Conservation (phyloP, 148 eudicot species). For the Cornus kousa region DNA sequence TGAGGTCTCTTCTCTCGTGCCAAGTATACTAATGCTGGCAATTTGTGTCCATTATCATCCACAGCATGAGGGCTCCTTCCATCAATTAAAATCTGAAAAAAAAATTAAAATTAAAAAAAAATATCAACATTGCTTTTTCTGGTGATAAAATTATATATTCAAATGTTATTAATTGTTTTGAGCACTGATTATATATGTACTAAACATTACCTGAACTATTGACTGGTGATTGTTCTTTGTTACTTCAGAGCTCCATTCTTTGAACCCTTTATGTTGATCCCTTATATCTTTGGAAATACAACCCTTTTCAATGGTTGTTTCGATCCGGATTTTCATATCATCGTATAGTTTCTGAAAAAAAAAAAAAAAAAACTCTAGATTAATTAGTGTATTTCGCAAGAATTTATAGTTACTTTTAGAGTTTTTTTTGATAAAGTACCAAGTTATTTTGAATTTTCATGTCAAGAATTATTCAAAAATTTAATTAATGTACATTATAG, state of each 20-base stretch:
- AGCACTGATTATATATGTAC: too few species aligned
- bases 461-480: too few species aligned
- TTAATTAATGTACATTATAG: too few species aligned
- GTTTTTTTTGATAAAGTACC: too few species aligned
- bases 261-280: slow-evolving; percentile 42
- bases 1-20: slow-evolving; percentile 47
- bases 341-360: slow-evolving; percentile 31
- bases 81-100: slow-evolving; percentile 39
- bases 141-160: neutral
- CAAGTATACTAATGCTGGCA: slow-evolving; percentile 47
- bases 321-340: slow-evolving; percentile 41
- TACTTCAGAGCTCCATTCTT: slow-evolving; percentile 36
- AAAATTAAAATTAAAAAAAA: too few species aligned
- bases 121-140: neutral
- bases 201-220: slow-evolving; percentile 37
- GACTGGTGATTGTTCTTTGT: slow-evolving; percentile 45
- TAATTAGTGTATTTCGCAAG: too few species aligned
- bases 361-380: too few species aligned
- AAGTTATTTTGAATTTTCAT: too few species aligned
- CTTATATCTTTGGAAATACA: slow-evolving; percentile 24
- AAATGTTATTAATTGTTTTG: too few species aligned
- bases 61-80: slow-evolving; percentile 27
- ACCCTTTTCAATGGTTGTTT: slow-evolving; percentile 21
- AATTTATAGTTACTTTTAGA: too few species aligned
- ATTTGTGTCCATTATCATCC: slow-evolving; percentile 33